Percentiles rank a stretch among this genome's conserved stretches.
These are phyloP conservation scores for Fusarium sp. DNA, from an alignment of 2,329 filamentous ascomycete genomes.

Conservation along the genomic window DNA sequence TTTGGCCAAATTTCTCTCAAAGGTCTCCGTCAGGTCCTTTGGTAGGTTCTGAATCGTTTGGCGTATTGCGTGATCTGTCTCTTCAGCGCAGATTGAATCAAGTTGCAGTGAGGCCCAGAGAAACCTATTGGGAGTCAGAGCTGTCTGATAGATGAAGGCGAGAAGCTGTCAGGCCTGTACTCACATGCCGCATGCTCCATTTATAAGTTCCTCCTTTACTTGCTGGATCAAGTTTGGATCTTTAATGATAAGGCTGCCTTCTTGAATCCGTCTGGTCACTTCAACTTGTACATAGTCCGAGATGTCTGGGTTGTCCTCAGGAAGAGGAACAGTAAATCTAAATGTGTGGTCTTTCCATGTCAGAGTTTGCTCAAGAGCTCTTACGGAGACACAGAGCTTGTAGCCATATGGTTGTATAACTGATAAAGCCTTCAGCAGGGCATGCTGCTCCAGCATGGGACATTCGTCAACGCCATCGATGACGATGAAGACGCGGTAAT, in stretches of 20 bases:
- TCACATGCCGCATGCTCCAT: slow-evolving; percentile 47
- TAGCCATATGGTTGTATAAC: background rate
- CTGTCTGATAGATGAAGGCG: rapidly evolving
- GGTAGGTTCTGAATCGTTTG: slow-evolving; percentile 45
- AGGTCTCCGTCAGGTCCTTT: slow-evolving; percentile 43
- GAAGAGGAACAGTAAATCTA: background rate
- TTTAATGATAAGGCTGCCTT: slow-evolving; percentile 9
- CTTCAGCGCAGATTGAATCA: slow-evolving; percentile 44
- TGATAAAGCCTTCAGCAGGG: background rate
- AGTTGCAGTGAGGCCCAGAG: slow-evolving; percentile 50
- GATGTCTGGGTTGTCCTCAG: slow-evolving; percentile 40
- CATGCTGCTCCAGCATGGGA: background rate
- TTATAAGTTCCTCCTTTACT: slow-evolving; percentile 27
- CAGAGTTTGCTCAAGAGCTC: background rate
- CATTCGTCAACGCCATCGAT: slow-evolving; percentile 36
- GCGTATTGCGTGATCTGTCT: slow-evolving; percentile 48
- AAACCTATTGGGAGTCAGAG: slow-evolving; percentile 23
- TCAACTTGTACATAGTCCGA: slow-evolving; percentile 26
- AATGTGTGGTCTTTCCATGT: background rate
- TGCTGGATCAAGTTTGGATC: slow-evolving; percentile 30
- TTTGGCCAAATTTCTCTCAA: slow-evolving; percentile 42
- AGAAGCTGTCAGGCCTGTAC: rapidly evolving
- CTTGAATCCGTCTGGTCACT: background rate
- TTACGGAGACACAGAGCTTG: background rate
- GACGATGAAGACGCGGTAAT: background rate